Conservation (phyloP, 768 basidiomycete genomes). For the Boletus rex-veris region DNA sequence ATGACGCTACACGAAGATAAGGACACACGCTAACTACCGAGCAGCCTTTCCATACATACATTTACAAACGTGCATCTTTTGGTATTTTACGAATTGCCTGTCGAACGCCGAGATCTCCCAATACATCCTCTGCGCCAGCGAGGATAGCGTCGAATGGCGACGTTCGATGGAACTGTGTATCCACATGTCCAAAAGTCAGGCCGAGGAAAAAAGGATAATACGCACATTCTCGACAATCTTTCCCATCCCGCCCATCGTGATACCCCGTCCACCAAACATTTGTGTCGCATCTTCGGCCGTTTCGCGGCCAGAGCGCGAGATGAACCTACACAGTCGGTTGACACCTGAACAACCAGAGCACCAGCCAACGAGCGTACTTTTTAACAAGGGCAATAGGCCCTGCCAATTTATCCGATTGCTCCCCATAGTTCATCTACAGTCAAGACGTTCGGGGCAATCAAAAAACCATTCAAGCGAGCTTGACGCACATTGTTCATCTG, state of each 20-base stretch:
- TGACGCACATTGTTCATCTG: conserved; percentile 83
- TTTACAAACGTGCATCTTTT: conserved; percentile 41
- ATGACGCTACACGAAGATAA: background rate
- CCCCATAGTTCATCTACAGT: conserved; percentile 75
- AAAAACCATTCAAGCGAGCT: background rate
- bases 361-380: conserved; percentile 49
- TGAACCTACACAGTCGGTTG: conserved; percentile 44
- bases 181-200: background rate
- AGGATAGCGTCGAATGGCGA: conserved; percentile 83
- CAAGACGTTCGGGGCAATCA: background rate
- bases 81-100: conserved; percentile 74
- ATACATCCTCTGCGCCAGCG: conserved; percentile 73
- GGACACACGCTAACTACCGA: background rate
- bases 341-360: background rate
- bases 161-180: conserved; percentile 68
- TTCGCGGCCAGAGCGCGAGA: conserved; percentile 52
- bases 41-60: background rate
- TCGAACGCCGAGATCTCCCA: conserved; percentile 71
- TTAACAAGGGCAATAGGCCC: conserved; percentile 87
- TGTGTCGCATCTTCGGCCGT: conserved; percentile 70
- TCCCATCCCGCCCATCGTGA: conserved; percentile 88
- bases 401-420: conserved; percentile 84
- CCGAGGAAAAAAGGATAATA: background rate
- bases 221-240: conserved; percentile 76
- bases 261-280: conserved; percentile 85